Base-by-base conservation (phyloP, 2,329 filamentous ascomycete species). In the Chalara sp. region DNA sequence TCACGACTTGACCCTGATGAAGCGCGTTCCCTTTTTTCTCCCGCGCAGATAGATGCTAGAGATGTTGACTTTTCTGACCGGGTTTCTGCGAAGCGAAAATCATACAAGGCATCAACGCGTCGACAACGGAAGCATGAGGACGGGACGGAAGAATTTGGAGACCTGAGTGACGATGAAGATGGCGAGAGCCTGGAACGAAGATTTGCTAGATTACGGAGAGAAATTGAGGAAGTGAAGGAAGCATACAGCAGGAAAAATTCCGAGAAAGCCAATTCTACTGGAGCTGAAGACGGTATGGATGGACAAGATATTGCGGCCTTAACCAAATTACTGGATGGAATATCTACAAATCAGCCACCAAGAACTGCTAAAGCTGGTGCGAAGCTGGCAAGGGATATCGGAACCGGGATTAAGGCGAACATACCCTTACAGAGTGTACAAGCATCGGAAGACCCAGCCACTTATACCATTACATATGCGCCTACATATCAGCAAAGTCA, bases 21-120 rank as follows among this genome's bases (percentile, higher is more conserved):
- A 65, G 93, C 93, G 42, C 84, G 92, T 51, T 83, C 80, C 32
- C 81, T 84, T 42, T 99, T 99, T 66, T 75, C 85, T 49, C 84
- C 87, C 2, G 76, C 86, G 7, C 78, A 81, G 40, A 81, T 95
- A 32, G 87, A 95, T 64, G 84, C 89, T 5, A 78, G 79, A 47
- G 82, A 86, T 28, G 88, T 86, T 29, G 89, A 96, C 68, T 93
- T 96, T 67, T 95, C 91, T 2, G 91, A 96, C 68, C 85, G 91
- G 48, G 83, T 97, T 37, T 83, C 83, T 53, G 82, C 82, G 44
- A 92, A 92, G 67, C 81, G 88, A 56, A 89, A 87, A 68, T 89
- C 89, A 29, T 96, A 96, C 72, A 84, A 83, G 58, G 83, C 84
- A 35, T 84, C 86, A 6, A 87, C 78, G 45, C 79, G 86, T 46